Base-by-base conservation (phyloP, 495 filamentous ascomycete species). In the Neurospora sp. region DNA sequence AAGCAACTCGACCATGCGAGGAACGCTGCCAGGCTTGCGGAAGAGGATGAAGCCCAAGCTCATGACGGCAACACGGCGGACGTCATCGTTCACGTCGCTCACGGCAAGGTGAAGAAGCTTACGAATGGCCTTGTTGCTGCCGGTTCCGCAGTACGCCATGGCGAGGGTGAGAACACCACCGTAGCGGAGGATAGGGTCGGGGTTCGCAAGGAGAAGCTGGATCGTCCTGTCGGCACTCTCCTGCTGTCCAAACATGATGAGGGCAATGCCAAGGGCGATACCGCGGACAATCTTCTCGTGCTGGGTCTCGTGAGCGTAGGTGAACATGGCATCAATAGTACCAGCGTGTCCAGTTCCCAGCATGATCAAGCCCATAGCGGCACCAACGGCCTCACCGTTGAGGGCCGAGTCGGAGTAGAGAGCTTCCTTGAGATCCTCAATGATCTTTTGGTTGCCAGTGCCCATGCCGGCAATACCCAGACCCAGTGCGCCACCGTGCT, bases 121-220 rank as follows among this genome's bases (percentile, higher is more conserved):
- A 54, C 96, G 93, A 40, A 99, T 94, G 37, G 96, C 96, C 86
- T 98, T 98, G 87, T 99, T 99, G 89, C 93, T 97, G 27, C 94
- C 92, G 70, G 91, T 97, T 42, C 96, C 96, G 82, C 94, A 98
- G 82, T 98, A 99, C 10, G 96, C 96, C 79, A 99, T 86, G 39
- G 96, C 96, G 42, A 98, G 92, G n/a, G 96, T 98, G 90, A 98
- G 94, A 79, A 99, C 97, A 85, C 96, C 96, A 77, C 96, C 96
- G 77, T 99, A 99, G 73, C 96, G 89, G 70, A 99, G 85, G 37
- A 93, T 93, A 75, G 96, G 93, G 78, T 99, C 96, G 5, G 96
- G 93, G 76, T 98, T 96, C 74, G 93, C 93, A 44, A 99, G 85
- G 12, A 99, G 90, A 70, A 93, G 93, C 77, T 95, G 94, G 76